These are phyloP conservation scores for Rhodotorula diobovata DNA, from an alignment of 768 basidiomycete genomes.

Conservation along the genomic window DNA sequence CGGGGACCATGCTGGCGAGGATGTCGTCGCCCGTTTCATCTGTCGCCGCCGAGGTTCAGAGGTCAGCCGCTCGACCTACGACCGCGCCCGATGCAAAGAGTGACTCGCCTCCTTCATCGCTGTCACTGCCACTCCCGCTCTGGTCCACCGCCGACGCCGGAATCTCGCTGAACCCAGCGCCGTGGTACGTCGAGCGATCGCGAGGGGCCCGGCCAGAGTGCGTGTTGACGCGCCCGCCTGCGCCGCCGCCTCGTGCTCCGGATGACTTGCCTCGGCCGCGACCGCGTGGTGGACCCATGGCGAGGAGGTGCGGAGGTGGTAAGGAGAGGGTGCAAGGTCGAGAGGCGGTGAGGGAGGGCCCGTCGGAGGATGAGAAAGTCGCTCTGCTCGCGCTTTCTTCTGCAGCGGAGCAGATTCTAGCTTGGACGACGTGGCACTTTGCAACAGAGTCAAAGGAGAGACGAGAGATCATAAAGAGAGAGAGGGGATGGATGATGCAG, in stretches of 20 bases:
- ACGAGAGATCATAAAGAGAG: too few species aligned
- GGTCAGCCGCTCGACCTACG: not conserved
- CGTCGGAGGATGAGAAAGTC: not conserved
- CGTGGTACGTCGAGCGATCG: constrained; percentile 16
- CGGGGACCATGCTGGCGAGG: constrained; percentile 11
- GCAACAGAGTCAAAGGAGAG: too few species aligned
- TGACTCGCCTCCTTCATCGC: not conserved
- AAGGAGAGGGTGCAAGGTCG: not conserved
- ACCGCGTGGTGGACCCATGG: constrained; percentile 12
- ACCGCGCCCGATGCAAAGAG: not conserved
- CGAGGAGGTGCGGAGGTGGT: not conserved
- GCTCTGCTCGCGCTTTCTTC: not conserved
- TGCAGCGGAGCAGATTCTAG: too few species aligned
- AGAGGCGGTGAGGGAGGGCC: not conserved
- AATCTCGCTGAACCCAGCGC: constrained; percentile 17
- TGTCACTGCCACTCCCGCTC: not conserved
- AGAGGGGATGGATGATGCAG: too few species aligned
- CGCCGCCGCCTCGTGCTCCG: not conserved
- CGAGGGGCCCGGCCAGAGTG: not conserved
- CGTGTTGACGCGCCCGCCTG: not conserved
- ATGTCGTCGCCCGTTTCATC: not conserved
- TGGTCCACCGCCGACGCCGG: constrained; percentile 28
- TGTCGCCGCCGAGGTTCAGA: too few species aligned
- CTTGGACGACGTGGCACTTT: too few species aligned
- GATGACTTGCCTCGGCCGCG: not conserved